Evolutionary conservation across 169 alveolate genomes (phyloP).

Genomic region (Eimeria praecox): DNA sequence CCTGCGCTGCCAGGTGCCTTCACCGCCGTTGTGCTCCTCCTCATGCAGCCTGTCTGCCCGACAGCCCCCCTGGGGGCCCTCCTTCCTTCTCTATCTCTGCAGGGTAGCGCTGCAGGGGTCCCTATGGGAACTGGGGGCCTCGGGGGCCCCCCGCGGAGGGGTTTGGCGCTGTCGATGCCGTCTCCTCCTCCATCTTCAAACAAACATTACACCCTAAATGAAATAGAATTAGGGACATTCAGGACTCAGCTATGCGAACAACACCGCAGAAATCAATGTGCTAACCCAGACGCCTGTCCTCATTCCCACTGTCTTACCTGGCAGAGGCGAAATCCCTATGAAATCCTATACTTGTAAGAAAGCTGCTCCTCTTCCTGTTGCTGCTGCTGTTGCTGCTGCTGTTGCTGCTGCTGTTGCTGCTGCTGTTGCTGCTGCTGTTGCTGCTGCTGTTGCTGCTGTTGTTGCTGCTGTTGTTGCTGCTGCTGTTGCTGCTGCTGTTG

Average conservation of each 20-base stretch:
- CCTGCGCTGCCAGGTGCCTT: slow-evolving; percentile 14
- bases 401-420: neutral
- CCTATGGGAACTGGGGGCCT: slow-evolving; percentile 7
- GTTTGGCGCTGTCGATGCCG: neutral
- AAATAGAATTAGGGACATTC: slow-evolving; percentile 89
- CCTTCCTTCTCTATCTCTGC: neutral
- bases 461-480: neutral
- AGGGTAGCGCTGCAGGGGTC: slow-evolving; percentile 5
- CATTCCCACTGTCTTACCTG: slow-evolving; percentile 93
- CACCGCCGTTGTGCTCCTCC: neutral
- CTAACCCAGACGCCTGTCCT: slow-evolving; percentile 91
- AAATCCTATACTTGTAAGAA: slow-evolving; percentile 84
- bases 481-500: neutral
- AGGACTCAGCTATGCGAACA: slow-evolving; percentile 91
- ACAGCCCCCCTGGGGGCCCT: slow-evolving; percentile 35
- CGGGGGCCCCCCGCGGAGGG: neutral
- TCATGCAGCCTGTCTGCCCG: slow-evolving; percentile 47
- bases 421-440: slow-evolving; percentile 1
- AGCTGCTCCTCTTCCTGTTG: neutral
- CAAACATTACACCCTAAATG: slow-evolving; percentile 71
- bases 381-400: neutral
- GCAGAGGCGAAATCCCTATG: slow-evolving; percentile 92
- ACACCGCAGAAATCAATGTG: slow-evolving; percentile 89
- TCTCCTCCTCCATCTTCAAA: slow-evolving; percentile 50
- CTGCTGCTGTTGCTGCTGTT: neutral